These are phyloP conservation scores for Populus trichocarpa DNA, from an alignment of 441 rosid species.

Conservation along the genomic window DNA sequence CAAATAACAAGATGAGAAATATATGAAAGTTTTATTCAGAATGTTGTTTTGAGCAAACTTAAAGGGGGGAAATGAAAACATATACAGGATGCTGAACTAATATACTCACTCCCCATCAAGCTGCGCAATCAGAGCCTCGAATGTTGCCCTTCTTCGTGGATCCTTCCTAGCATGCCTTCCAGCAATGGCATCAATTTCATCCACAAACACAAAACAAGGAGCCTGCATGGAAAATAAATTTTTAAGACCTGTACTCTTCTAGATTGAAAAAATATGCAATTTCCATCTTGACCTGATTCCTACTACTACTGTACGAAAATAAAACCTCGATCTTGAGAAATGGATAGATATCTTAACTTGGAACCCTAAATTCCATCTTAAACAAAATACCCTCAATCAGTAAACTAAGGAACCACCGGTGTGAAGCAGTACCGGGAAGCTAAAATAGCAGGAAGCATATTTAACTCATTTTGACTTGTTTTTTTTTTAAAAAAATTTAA, in stretches of 20 bases:
- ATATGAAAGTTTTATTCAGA: background rate
- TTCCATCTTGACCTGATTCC: background rate
- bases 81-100: constrained; percentile 14
- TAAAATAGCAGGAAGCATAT: background rate
- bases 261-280: background rate
- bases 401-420: background rate
- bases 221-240: constrained; percentile 50
- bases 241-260: constrained; percentile 5
- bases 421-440: background rate
- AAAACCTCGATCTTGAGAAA: background rate
- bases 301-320: background rate
- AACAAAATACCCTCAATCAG: background rate
- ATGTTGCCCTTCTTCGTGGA: constrained; percentile 81
- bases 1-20: background rate
- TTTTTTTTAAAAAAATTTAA: too few relatives aligned
- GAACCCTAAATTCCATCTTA: background rate
- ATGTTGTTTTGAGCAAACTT: background rate
- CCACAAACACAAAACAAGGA: constrained; percentile 94
- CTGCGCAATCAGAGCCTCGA: constrained; percentile 88
- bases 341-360: background rate
- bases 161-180: constrained; percentile 92
- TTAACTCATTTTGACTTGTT: background rate
- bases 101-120: constrained; percentile 93
- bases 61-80: constrained; percentile 2
- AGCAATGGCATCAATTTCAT: constrained; percentile 98